Evolutionary conservation across 495 filamentous ascomycete genomes (phyloP).

Genomic region (Penicillium angulare): DNA sequence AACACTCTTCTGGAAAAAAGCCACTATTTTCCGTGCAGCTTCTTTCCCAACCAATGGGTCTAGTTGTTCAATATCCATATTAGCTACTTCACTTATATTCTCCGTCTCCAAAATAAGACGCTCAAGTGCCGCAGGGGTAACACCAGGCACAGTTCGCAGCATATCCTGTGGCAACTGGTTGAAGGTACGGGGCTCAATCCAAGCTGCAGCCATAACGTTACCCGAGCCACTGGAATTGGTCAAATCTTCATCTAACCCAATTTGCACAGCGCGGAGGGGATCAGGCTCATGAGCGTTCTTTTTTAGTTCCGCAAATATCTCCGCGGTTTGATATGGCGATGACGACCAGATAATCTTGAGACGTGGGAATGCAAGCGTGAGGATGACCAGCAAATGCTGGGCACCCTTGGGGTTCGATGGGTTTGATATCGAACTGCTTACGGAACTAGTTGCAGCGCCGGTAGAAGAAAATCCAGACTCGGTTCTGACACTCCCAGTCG

Average conservation of each 20-base stretch:
- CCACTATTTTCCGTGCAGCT: constrained; percentile 70
- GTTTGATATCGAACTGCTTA: constrained; percentile 42
- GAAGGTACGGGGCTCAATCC: constrained; percentile 53
- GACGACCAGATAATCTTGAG: constrained; percentile 92
- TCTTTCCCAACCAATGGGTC: constrained; percentile 73
- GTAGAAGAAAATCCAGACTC: constrained; percentile 68
- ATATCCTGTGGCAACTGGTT: constrained; percentile 80
- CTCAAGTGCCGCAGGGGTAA: constrained; percentile 74
- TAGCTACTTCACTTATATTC: constrained; percentile 80
- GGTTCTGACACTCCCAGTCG: constrained; percentile 43
- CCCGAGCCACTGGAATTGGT: constrained; percentile 44
- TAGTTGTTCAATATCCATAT: constrained; percentile 76
- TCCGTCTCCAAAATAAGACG: constrained; percentile 68
- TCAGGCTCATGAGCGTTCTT: constrained; percentile 85
- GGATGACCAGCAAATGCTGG: constrained; percentile 86
- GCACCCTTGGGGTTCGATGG: constrained; percentile 63
- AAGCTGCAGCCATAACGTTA: constrained; percentile 57
- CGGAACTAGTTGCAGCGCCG: constrained; percentile 53
- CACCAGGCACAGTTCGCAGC: constrained; percentile 78
- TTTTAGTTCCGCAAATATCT: constrained; percentile 94
- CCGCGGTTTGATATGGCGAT: constrained; percentile 91
- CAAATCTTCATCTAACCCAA: constrained; percentile 68
- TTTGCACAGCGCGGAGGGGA: constrained; percentile 78
- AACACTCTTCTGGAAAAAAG: constrained; percentile 85
- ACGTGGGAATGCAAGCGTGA: constrained; percentile 88